Percentiles rank a stretch among this genome's conserved stretches.
Conservation (phyloP, 2,329 filamentous ascomycete genomes). For the Alternaria conjuncta region DNA sequence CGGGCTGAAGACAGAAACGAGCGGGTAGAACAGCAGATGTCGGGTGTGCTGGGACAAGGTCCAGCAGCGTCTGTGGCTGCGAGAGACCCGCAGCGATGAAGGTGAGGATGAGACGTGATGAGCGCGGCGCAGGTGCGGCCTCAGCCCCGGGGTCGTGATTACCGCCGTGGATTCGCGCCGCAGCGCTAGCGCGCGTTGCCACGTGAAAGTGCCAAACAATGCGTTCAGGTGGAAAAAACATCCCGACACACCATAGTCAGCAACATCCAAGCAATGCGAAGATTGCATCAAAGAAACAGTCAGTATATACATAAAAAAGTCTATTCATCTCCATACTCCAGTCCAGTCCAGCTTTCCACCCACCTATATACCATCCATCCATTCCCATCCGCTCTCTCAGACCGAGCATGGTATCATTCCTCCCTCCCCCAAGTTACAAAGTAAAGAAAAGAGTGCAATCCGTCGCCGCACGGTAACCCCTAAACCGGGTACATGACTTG, state of each 20-base stretch:
- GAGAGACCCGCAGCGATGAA: not conserved
- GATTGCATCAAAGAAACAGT: not conserved
- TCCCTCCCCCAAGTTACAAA: not conserved
- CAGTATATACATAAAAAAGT: not conserved
- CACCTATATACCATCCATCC: not conserved
- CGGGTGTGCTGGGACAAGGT: not conserved
- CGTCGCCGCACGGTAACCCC: not conserved
- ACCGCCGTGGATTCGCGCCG: not conserved
- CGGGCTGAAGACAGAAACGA: not conserved
- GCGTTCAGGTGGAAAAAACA: not conserved
- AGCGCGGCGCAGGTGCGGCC: not conserved
- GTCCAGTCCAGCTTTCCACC: not conserved
- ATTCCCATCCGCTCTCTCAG: not conserved
- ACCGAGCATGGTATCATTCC: not conserved
- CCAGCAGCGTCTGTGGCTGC: not conserved
- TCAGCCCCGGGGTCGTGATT: not conserved
- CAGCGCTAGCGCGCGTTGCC: not conserved
- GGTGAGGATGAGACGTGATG: not conserved
- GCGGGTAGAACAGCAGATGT: not conserved
- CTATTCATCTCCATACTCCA: slow-evolving; percentile 6
- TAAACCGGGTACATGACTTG: not conserved
- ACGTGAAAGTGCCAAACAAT: not conserved
- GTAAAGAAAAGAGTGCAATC: slow-evolving; percentile 6
- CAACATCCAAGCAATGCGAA: not conserved
- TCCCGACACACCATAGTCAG: not conserved